Evolutionary conservation across 176 grass and related monocot species (phyloP).

Genomic region (Poa pratensis): DNA sequence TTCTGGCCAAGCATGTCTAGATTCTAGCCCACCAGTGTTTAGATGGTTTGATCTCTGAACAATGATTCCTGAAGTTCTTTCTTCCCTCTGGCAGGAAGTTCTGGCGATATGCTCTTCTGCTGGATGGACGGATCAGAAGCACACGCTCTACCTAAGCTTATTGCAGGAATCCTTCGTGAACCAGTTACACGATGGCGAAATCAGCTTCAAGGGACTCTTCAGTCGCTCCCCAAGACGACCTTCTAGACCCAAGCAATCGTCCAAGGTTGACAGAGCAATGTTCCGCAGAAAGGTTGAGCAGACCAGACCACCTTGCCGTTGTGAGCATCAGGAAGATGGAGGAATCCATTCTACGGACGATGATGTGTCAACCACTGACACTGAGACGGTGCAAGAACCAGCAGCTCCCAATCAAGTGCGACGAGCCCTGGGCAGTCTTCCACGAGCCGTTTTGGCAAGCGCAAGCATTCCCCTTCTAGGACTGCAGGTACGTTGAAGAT

Average conservation of each 20-base stretch:
- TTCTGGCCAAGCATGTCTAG: no score
- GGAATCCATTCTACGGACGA: constrained; percentile 7
- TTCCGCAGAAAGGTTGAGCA: constrained; percentile 39
- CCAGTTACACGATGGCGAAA: constrained; percentile 49
- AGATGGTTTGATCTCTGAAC: background rate
- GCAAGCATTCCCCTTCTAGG: constrained; percentile 37
- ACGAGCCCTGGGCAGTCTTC: constrained; percentile 29
- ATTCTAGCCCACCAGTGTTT: no score
- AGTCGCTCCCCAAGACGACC: constrained; percentile 39
- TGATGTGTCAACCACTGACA: constrained; percentile 13
- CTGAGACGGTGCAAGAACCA: background rate
- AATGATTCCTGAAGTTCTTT: constrained; percentile 33
- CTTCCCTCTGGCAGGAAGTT: constrained; percentile 49
- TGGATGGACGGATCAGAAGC: constrained; percentile 89
- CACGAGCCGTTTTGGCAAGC: constrained; percentile 28
- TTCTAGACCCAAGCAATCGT: constrained; percentile 33
- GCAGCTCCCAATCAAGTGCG: constrained; percentile 17
- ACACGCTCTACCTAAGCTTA: constrained; percentile 74
- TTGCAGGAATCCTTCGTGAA: constrained; percentile 76
- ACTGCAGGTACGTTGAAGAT: constrained; percentile 40
- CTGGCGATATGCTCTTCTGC: constrained; percentile 49
- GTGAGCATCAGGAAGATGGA: constrained; percentile 27
- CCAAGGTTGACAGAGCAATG: constrained; percentile 44
- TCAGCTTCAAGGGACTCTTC: constrained; percentile 49
- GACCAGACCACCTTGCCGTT: constrained; percentile 17